Conservation (phyloP, 805 yeast species). For the Teunomyces lycoperdinae region DNA sequence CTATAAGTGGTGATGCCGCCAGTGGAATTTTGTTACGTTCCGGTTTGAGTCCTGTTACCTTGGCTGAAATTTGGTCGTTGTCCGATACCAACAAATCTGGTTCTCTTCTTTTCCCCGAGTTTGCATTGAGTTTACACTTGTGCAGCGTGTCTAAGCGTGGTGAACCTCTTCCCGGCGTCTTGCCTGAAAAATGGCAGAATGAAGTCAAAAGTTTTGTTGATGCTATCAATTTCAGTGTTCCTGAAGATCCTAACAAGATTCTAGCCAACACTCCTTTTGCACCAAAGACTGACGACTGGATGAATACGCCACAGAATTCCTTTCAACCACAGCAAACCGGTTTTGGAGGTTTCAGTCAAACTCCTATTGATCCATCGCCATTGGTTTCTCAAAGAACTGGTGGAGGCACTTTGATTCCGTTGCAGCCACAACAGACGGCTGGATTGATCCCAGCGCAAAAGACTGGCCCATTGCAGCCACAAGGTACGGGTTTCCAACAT, state of each 20-base stretch:
- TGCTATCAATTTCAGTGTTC: constrained; percentile 76
- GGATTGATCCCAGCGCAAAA: constrained; percentile 50
- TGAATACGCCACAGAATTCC: constrained; percentile 27
- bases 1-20: constrained; percentile 71
- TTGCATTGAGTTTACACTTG: constrained; percentile 85
- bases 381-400: constrained; percentile 44
- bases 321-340: constrained; percentile 43
- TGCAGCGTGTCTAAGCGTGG: constrained; percentile 78
- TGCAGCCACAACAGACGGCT: constrained; percentile 71
- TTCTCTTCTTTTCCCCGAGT: constrained; percentile 84
- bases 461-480: constrained; percentile 33
- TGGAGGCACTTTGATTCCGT: constrained; percentile 42
- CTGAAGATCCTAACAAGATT: constrained; percentile 48
- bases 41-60: constrained; percentile 65
- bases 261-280: constrained; percentile 47
- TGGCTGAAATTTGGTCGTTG: constrained; percentile 87
- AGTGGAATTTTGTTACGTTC: constrained; percentile 78
- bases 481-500: constrained; percentile 23
- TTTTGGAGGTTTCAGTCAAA: constrained; percentile 9
- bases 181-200: constrained; percentile 71
- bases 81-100: constrained; percentile 91
- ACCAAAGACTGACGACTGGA: constrained; percentile 23
- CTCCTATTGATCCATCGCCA: constrained; percentile 14
- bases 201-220: constrained; percentile 90
- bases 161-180: constrained; percentile 65